Evolutionary conservation across 371 early-diverging fungal genomes (phyloP), one percentile per base, ranked within the genome.

Genomic region (Rhizopus microsporus): DNA sequence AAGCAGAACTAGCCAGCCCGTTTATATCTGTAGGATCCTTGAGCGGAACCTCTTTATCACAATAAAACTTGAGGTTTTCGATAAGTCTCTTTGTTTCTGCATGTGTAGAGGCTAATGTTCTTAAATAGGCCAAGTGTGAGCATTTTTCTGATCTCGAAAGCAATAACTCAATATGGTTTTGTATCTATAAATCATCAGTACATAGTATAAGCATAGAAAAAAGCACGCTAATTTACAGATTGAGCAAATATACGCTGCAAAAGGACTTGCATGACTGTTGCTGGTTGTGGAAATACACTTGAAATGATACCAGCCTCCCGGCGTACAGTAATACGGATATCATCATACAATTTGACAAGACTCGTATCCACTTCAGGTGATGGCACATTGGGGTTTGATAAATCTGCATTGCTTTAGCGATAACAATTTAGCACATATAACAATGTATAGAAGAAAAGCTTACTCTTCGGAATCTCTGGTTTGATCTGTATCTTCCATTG

Each of bases 211-310:
- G 23, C 23, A 23, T 23, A 23, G 23, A 23, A 23, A 23, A 23
- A 23, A 23, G 23, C 23, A 23, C 23, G 0, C 23, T 23, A 23
- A 66, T 72, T 62, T 85, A 95, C 93, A 42, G 95, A 89, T 78
- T 97, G 96, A 51, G 93, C 96, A 82, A 97, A 98, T 3, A 96
- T 87, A 40, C 98, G 86, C 62, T 95, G 95, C 29, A 97, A 75
- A 55, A 98, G 90, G 43, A 88, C 89, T 78, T 94, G 93, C 84
- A 97, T 89, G 7, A 97, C 94, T 1, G 87, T 80, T 3, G 88
- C 81, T 7, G 97, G 87, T 54, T 95, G 92, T n/a, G 97, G 95
- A 60, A 98, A 98, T 2, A 98, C 95, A 59, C 82, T 82, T 1
- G 89, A 90, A 31, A 97, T 93, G 35, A 91, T 87, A 12, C 84